A percentile compares a stretch with the other conserved stretches of the same genome.
Conservation (phyloP, 2,329 filamentous ascomycete species). For the Epichloe sibirici region DNA sequence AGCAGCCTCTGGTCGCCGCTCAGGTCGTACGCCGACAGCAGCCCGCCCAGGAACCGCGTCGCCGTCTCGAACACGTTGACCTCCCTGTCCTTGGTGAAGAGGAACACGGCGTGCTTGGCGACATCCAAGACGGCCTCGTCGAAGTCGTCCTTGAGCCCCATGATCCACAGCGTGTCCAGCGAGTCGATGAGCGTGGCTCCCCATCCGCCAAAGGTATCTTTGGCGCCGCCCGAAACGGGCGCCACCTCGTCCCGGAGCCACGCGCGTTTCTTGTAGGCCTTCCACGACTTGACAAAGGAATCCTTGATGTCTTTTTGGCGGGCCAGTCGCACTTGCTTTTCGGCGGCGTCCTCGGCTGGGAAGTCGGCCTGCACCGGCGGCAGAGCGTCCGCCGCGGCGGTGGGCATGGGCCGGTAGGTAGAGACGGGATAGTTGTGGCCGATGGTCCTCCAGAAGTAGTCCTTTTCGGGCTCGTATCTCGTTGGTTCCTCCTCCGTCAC, state of each 20-base stretch:
- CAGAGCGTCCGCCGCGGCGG: neutral
- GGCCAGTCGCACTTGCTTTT: slow-evolving; percentile 19
- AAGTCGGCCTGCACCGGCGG: slow-evolving; percentile 8
- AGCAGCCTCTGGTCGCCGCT: slow-evolving; percentile 30
- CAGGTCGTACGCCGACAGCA: slow-evolving; percentile 38
- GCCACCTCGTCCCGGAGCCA: slow-evolving; percentile 41
- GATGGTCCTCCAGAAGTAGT: slow-evolving; percentile 12
- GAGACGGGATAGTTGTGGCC: slow-evolving; percentile 9
- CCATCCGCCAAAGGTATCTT: slow-evolving; percentile 40
- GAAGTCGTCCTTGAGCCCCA: slow-evolving; percentile 46
- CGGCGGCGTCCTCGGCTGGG: slow-evolving; percentile 7
- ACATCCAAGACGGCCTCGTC: slow-evolving; percentile 37
- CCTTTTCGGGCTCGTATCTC: slow-evolving; percentile 6
- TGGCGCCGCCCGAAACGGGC: slow-evolving; percentile 34
- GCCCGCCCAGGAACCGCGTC: slow-evolving; percentile 40
- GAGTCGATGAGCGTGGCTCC: slow-evolving; percentile 48
- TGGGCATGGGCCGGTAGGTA: slow-evolving; percentile 8
- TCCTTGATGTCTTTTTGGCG: slow-evolving; percentile 28
- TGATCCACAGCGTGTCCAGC: slow-evolving; percentile 50
- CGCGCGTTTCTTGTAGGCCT: slow-evolving; percentile 37
- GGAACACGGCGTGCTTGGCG: slow-evolving; percentile 35
- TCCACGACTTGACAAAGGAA: slow-evolving; percentile 33
- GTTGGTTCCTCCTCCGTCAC: neutral
- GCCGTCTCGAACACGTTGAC: slow-evolving; percentile 43
- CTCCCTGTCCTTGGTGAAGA: slow-evolving; percentile 26